Evolutionary conservation across 2,329 filamentous ascomycete genomes (phyloP).

Genomic region (Plectosphaerella plurivora): DNA sequence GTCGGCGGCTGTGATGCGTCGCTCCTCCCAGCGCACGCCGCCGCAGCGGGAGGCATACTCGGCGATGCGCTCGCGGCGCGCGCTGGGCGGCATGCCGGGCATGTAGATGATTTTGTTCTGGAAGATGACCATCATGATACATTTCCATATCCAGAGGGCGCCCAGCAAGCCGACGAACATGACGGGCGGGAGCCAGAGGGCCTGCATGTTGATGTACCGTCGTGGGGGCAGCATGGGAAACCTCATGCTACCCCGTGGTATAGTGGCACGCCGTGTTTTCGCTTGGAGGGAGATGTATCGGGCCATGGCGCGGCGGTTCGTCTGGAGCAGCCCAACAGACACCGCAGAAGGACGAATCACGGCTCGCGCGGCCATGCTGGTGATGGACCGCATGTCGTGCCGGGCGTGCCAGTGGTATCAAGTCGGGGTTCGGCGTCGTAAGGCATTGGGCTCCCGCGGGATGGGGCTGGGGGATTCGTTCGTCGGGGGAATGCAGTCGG

Average conservation of each 20-base stretch:
- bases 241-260: not conserved
- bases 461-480: not conserved
- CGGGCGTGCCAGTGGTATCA: not conserved
- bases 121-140: slow-evolving; percentile 69
- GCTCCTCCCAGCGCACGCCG: slow-evolving; percentile 64
- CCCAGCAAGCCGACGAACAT: slow-evolving; percentile 64
- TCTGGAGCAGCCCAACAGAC: too few species aligned
- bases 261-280: not conserved
- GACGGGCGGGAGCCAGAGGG: slow-evolving; percentile 57
- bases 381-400: not conserved
- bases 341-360: not conserved
- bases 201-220: slow-evolving; percentile 28
- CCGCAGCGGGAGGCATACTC: slow-evolving; percentile 57
- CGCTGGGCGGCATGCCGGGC: slow-evolving; percentile 68
- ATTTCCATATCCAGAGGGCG: slow-evolving; percentile 62
- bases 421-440: not conserved
- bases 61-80: slow-evolving; percentile 60
- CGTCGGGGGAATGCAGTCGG: slow-evolving; percentile 1
- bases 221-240: slow-evolving; percentile 8
- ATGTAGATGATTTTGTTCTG: slow-evolving; percentile 84
- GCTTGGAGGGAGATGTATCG: too few species aligned
- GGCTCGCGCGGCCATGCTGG: not conserved
- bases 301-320: too few species aligned
- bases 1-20: slow-evolving; percentile 56
- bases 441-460: not conserved